A percentile compares a stretch with the other conserved stretches of the same genome.
phyloP scores from a whole-genome alignment of 768 basidiomycete genomes.

The Crucibulum laeve region DNA sequence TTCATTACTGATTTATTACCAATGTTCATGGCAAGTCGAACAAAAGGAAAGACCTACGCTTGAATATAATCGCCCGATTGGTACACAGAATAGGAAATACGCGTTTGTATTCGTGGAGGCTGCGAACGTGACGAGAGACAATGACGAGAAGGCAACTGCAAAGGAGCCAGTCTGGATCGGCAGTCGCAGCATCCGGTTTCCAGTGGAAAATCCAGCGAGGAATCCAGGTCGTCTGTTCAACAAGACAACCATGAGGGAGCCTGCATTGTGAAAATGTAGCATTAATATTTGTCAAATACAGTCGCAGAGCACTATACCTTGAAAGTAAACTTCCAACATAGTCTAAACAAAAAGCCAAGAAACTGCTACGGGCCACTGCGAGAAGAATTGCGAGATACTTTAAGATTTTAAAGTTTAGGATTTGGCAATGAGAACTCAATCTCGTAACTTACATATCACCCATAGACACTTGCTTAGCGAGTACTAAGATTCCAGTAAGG shows the following conservation, averaged over 20 bases:
- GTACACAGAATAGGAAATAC: conserved; percentile 33
- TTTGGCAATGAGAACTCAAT: too few relatives aligned
- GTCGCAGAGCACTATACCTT: too few relatives aligned
- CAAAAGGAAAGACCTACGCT: conserved; percentile 22
- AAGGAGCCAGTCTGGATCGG: conserved; percentile 31
- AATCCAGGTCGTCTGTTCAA: background rate
- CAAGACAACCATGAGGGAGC: background rate
- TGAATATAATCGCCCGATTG: conserved; percentile 37
- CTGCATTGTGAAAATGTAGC: too few relatives aligned
- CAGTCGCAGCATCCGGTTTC: conserved; percentile 25
- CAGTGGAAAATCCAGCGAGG: conserved; percentile 3
- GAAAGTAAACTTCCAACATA: too few relatives aligned
- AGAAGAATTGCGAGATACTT: too few relatives aligned
- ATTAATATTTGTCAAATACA: too few relatives aligned
- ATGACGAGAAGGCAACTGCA: conserved; percentile 29
- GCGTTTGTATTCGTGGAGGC: conserved; percentile 21
- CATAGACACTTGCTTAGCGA: background rate
- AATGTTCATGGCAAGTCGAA: background rate
- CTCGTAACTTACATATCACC: too few relatives aligned
- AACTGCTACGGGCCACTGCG: too few relatives aligned
- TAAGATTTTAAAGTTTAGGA: too few relatives aligned
- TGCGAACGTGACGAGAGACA: conserved; percentile 25
- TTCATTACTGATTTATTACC: background rate
- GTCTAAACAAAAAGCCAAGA: too few relatives aligned
- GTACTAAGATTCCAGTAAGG: background rate